phyloP scores from a whole-genome alignment of 805 yeast species.

The Yarrowia deformans region DNA sequence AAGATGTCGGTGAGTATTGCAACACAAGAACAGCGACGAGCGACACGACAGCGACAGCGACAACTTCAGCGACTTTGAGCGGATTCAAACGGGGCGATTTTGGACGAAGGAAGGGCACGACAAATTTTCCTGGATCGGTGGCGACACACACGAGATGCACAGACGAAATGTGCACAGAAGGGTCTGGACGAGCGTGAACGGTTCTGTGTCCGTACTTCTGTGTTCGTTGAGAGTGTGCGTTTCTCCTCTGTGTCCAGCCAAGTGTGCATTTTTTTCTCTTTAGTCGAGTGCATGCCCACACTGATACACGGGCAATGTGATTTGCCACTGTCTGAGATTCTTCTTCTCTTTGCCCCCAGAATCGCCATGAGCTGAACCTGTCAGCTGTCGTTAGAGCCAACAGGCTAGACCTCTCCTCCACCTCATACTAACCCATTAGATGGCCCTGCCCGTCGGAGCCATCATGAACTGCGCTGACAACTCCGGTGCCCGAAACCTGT shows the following conservation, averaged over 20 bases:
- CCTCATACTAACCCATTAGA: slow-evolving; percentile 55
- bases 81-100: neutral
- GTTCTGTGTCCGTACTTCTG: too few relatives aligned
- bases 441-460: slow-evolving; percentile 99
- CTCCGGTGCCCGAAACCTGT: slow-evolving; percentile 99
- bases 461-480: slow-evolving; percentile 99
- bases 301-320: neutral
- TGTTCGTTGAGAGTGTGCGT: too few relatives aligned
- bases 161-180: neutral
- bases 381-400: too few relatives aligned
- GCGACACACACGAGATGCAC: neutral
- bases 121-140: too few relatives aligned
- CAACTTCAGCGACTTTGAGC: neutral
- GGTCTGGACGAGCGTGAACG: too few relatives aligned
- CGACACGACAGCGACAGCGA: neutral
- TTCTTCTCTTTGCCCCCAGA: too few relatives aligned
- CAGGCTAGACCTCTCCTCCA: neutral
- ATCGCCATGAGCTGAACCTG: neutral
- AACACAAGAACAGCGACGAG: neutral
- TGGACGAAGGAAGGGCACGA: too few relatives aligned
- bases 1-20: slow-evolving; percentile 91
- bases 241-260: too few relatives aligned
- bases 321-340: neutral
- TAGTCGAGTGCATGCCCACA: too few relatives aligned
- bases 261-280: too few relatives aligned